These are phyloP conservation scores for Leishmania turanica DNA, from an alignment of 208 protist species.

Conservation along the genomic window DNA sequence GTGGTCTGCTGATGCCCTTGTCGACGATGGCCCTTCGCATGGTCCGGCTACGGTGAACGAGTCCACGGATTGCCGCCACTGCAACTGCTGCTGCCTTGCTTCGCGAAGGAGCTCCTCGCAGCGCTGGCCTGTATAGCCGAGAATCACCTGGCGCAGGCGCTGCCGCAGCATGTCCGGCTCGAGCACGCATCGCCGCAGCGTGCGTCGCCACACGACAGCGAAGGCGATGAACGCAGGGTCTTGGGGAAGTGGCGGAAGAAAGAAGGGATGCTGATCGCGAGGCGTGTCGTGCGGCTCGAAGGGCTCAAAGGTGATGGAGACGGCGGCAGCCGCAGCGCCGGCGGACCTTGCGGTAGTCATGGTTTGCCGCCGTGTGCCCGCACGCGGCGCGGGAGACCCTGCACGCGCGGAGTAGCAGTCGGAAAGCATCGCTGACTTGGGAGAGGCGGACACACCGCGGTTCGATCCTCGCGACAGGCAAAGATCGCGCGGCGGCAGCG, in stretches of 20 bases:
- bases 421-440: background rate
- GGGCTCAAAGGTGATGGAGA: constrained; percentile 37
- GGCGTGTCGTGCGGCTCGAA: constrained; percentile 37
- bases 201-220: constrained; percentile 49
- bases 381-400: background rate
- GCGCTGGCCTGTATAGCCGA: constrained; percentile 29
- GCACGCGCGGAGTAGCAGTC: background rate
- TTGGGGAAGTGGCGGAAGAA: constrained; percentile 54
- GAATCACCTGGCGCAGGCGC: constrained; percentile 38
- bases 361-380: background rate
- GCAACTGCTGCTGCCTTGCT: constrained; percentile 11
- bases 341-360: background rate
- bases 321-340: background rate
- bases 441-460: background rate
- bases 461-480: constrained; percentile 4
- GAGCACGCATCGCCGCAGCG: constrained; percentile 35
- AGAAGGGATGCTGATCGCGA: constrained; percentile 43
- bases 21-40: background rate
- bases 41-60: background rate
- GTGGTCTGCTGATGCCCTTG: background rate
- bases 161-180: constrained; percentile 33
- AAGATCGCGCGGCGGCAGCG: constrained; percentile 42
- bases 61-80: background rate
- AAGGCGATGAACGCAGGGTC: constrained; percentile 52
- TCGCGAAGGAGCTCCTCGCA: constrained; percentile 39